Conservation (phyloP, 2,329 filamentous ascomycete genomes). For the Sporothrix brunneoviolacea region DNA sequence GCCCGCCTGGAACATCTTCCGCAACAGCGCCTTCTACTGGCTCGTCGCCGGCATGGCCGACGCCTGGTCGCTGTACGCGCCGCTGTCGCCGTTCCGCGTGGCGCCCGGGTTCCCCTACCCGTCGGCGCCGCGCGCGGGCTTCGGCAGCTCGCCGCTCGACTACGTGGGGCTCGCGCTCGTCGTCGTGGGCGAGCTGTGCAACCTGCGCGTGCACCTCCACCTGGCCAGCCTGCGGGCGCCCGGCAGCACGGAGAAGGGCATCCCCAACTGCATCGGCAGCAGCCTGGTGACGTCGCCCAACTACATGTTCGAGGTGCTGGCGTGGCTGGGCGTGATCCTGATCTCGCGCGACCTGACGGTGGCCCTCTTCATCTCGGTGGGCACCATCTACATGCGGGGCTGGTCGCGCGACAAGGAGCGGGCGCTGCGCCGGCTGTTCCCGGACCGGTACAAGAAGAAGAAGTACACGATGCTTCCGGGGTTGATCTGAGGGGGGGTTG, state of each 20-base stretch:
- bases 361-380: conserved; percentile 66
- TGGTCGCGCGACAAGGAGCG: conserved; percentile 93
- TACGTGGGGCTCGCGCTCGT: conserved; percentile 67
- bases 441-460: conserved; percentile 94
- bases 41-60: conserved; percentile 70
- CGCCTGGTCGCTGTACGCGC: conserved; percentile 79
- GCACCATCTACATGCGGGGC: conserved; percentile 69
- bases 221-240: conserved; percentile 69
- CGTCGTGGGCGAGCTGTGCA: conserved; percentile 69
- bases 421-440: conserved; percentile 84
- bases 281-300: conserved; percentile 88
- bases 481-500: conserved; percentile 47
- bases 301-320: conserved; percentile 86
- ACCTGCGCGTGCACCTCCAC: conserved; percentile 72
- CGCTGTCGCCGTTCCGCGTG: conserved; percentile 53
- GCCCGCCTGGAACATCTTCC: conserved; percentile 85
- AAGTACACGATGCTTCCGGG: conserved; percentile 74
- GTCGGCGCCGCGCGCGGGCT: conserved; percentile 18
- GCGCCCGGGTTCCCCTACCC: conserved; percentile 10
- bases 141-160: conserved; percentile 38
- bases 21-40: conserved; percentile 97
- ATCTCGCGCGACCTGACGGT: conserved; percentile 75
- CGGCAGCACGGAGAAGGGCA: conserved; percentile 79
- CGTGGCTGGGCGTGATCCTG: conserved; percentile 78
- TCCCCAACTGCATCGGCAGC: conserved; percentile 82